phyloP scores from a whole-genome alignment of 192 early-diverging fungal species.

The Mortierella claussenii region DNA sequence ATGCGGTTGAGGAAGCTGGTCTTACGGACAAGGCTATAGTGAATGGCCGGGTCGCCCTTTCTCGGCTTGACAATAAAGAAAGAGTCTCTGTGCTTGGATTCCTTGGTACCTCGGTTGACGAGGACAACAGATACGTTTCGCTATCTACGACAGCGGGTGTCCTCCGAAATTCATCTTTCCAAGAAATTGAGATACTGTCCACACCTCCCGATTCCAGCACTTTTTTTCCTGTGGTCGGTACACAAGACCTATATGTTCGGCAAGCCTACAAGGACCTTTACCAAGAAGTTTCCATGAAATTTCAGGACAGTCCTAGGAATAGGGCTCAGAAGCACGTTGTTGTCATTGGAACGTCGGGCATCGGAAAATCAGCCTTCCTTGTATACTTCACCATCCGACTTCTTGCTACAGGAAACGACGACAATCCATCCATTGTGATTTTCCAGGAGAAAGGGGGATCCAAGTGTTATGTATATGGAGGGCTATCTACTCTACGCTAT shows the following conservation, averaged over 20 bases:
- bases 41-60: too few species aligned
- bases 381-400: constrained; percentile 44
- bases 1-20: too few species aligned
- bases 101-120: background rate
- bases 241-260: constrained; percentile 27
- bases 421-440: constrained; percentile 34
- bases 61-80: too few species aligned
- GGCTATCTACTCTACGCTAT: constrained; percentile 6
- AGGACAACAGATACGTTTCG: background rate
- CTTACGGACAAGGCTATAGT: too few species aligned
- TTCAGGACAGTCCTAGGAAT: background rate
- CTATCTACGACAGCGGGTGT: background rate
- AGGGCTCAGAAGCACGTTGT: constrained; percentile 6
- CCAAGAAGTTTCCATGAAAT: background rate
- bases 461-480: constrained; percentile 30
- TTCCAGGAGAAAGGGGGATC: constrained; percentile 14
- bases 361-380: constrained; percentile 49
- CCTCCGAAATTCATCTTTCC: constrained; percentile 4
- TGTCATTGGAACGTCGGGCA: constrained; percentile 39
- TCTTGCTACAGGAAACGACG: constrained; percentile 23
- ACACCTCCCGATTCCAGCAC: background rate
- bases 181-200: background rate
- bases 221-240: constrained; percentile 11
- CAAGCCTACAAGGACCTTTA: constrained; percentile 32
- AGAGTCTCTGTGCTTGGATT: background rate